Base-by-base conservation (phyloP, 495 filamentous ascomycete genomes). In the Aspergillus haitiensis region DNA sequence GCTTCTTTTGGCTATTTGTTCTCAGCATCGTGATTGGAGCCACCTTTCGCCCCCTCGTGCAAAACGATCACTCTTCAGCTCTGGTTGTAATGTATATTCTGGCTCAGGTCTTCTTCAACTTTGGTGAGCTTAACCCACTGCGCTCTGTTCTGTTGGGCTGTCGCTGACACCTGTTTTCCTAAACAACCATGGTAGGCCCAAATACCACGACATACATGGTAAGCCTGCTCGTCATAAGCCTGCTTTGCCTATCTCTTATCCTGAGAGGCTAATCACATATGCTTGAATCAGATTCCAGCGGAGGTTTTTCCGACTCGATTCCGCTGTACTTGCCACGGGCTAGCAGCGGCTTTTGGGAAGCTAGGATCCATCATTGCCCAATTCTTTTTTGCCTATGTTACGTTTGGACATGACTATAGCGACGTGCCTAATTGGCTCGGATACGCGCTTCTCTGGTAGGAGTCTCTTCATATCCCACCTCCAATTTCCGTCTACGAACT, bases 141-240 rank as follows among this genome's bases (percentile, higher is more conserved):
- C 21, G 21, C 3, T 27, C 1, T 27, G 3, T 1, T 27, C 21
- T 27, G 21, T 27, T 27, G 3, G 21, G 3, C 21, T 3, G 21
- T 3, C 35, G 44, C 12, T 8, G 21, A 12, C 21, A 4, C 11
- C 10, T 39, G 15, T 18, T 47, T 7, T 18, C 27, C 12, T 46
- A 16, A 12, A n/a, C 16, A 15, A 46, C 18, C 11, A 13, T 16
- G 15, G 5, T 27, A 62, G 59, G 59, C 27, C 60, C 60, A 6
- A 62, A 62, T 15, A 55, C 60, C 6, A 62, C 55, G 2, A 62
- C 60, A 1, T 62, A 58, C 44, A 62, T 62, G 16, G 60, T 62
- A 33, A 39, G 59, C 31, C 13, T 50, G 16, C 3, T 11, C 4
- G 4, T 15, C 12, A 7, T 54, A 5, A 40, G 16, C 11, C 8